Evolutionary conservation across 2,329 filamentous ascomycete species (phyloP).

Genomic region (Coleophoma cylindrospora): DNA sequence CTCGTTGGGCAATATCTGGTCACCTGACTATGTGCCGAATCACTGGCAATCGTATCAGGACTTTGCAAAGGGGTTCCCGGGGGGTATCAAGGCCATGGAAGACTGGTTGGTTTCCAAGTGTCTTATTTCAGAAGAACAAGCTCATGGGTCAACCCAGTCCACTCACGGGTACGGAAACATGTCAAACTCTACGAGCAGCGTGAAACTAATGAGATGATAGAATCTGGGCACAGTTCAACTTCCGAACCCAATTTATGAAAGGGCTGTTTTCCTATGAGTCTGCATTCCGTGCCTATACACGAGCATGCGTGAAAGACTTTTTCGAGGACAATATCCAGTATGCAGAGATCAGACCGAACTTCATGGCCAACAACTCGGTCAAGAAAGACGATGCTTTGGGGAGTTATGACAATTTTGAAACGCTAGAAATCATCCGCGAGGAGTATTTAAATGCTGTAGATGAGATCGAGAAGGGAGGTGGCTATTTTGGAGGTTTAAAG

Average conservation of each 20-base stretch:
- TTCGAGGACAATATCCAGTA: constrained; percentile 64
- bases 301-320: constrained; percentile 54
- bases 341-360: constrained; percentile 66
- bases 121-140: constrained; percentile 55
- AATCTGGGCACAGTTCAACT: constrained; percentile 59
- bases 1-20: background rate
- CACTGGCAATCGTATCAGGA: constrained; percentile 38
- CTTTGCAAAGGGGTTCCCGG: constrained; percentile 27
- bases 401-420: constrained; percentile 48
- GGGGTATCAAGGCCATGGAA: constrained; percentile 29
- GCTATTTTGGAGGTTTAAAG: constrained; percentile 59
- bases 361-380: constrained; percentile 58
- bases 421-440: constrained; percentile 55
- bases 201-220: constrained; percentile 25
- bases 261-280: constrained; percentile 63
- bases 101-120: constrained; percentile 59
- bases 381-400: constrained; percentile 49
- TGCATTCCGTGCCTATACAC: constrained; percentile 58
- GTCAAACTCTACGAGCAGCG: background rate
- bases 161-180: constrained; percentile 42
- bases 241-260: constrained; percentile 67
- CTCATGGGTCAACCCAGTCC: constrained; percentile 43
- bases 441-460: constrained; percentile 44
- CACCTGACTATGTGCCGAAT: constrained; percentile 11
- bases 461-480: constrained; percentile 29